Base-by-base conservation (phyloP, 805 yeast genomes). In the Yamadazyma scolyti region DNA sequence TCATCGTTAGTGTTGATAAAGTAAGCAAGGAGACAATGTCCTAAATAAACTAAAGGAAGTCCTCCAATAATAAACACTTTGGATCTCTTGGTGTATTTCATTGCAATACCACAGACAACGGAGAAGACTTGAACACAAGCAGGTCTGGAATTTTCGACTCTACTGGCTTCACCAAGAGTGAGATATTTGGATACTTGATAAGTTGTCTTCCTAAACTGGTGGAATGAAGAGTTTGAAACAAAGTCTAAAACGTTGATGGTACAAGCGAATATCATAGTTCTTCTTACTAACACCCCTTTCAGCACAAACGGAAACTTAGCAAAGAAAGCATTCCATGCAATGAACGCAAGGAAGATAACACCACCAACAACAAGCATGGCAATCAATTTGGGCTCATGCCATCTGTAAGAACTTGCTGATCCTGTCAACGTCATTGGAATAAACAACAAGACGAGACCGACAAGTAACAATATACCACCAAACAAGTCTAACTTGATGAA, bases 351-450 rank as follows among this genome's bases (percentile, higher is more conserved):
- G 30, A 65, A 42, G 4, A 64, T 31, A 5, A 54, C 35, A 25
- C 56, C 52, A 36, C 71, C 71, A 37, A 61, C 53, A 23, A 61
- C 54, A 16, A 62, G 40, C 70, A 65, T 61, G 16, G 61, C 71
- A 36, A 66, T 65, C 45, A 66, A 48, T 23, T 56, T 52, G 12
- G 65, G 65, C 33, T 58, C 56, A 9, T 34, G 40, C 57, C 62
- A 64, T 1, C 50, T 17, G 31, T 59, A 54, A 11, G 43, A 30
- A 14, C 65, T 65, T 22, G 48, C 33, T 24, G 11, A 12, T 1
- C 50, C 23, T 31, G 58, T 52, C 4, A 63, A 39, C 2, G 67
- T 59, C 31, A 57, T 52, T 14, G 70, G 70, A 15, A 63, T 46
- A 25, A 63, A 40, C 15, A 63, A 44, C 11, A 62, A 37, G 20